Evolutionary conservation across 768 basidiomycete species (phyloP), one percentile per base, ranked within the genome.

Genomic region (Boletus rufocinnamomeus): DNA sequence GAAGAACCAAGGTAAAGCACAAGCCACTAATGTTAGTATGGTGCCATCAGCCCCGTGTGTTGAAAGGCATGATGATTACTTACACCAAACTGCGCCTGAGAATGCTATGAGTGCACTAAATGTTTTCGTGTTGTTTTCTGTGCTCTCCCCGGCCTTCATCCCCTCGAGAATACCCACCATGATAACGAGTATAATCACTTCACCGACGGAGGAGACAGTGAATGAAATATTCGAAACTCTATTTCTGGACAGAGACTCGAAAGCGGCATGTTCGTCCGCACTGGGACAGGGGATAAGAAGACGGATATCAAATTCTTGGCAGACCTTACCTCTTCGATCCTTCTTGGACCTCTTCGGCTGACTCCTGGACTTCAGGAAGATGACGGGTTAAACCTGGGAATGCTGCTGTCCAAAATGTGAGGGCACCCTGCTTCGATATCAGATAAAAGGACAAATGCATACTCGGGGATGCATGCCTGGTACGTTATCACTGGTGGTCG

Each of bases 381-480:
- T 91, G 82, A 10, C 83, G 79, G 25, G 86, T 85, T 17, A 92
- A 77, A 19, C 87, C 89, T 1, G 89, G 88, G 68, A 92, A 91
- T 14, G 90, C 89, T 14, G 90, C 90, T 0, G 87, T 88, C 89
- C 88, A 92, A 72, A 91, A 92, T 0, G 89, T 91, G 54, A 91
- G 70, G 32, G 86, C 76, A 55, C 87, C 83, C 83, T 88, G 56
- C 0, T 10, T 43, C 11, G 7, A 50, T 14, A 21, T 69, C 14
- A 61, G 59, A 41, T 9, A n/a, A 19, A 1, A 41, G 14, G 4
- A 13, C 4, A 27, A 25, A 19, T 2, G 17, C n/a, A 37, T 37
- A 17, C 14, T 40, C 14, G 8, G 9, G n/a, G 11, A 35, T 41
- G 23, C 37, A 37, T 56, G 82, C 86, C 75, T 90, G 89, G 69